These are phyloP conservation scores for Penicillium coffeae DNA, from an alignment of 495 filamentous ascomycete genomes.

Conservation along the genomic window DNA sequence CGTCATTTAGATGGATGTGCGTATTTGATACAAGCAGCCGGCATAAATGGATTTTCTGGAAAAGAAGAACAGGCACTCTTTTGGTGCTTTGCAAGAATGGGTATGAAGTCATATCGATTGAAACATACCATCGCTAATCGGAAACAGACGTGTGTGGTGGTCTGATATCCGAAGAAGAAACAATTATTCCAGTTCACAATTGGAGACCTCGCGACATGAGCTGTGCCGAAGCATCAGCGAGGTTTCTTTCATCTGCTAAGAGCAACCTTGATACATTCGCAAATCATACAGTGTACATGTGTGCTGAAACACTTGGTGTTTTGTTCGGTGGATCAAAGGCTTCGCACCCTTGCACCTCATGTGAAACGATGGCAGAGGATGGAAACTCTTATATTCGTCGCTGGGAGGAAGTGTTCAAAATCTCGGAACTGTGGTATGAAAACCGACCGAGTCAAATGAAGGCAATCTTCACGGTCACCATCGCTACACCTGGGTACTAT, in stretches of 20 bases:
- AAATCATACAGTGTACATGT: constrained; percentile 45
- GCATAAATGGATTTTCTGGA: constrained; percentile 37
- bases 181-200: constrained; percentile 29
- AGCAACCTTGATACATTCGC: constrained; percentile 31
- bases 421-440: constrained; percentile 37
- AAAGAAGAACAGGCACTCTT: constrained; percentile 42
- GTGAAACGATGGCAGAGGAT: constrained; percentile 17
- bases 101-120: constrained; percentile 11
- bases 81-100: constrained; percentile 49
- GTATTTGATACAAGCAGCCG: constrained; percentile 36
- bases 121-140: background rate
- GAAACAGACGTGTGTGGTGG: constrained; percentile 42
- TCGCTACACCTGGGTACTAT: constrained; percentile 6
- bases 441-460: constrained; percentile 40
- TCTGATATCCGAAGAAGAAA: constrained; percentile 40
- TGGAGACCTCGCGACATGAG: constrained; percentile 31
- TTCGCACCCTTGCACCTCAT: constrained; percentile 15
- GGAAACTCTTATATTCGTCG: constrained; percentile 21
- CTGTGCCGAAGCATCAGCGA: constrained; percentile 20
- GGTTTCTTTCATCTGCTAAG: constrained; percentile 25
- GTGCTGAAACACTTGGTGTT: constrained; percentile 34
- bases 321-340: constrained; percentile 20
- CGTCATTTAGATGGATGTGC: constrained; percentile 48
- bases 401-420: constrained; percentile 33
- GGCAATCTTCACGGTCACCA: constrained; percentile 22